Conservation (phyloP, 163 green algal species). For the Chloromonas sp. region DNA sequence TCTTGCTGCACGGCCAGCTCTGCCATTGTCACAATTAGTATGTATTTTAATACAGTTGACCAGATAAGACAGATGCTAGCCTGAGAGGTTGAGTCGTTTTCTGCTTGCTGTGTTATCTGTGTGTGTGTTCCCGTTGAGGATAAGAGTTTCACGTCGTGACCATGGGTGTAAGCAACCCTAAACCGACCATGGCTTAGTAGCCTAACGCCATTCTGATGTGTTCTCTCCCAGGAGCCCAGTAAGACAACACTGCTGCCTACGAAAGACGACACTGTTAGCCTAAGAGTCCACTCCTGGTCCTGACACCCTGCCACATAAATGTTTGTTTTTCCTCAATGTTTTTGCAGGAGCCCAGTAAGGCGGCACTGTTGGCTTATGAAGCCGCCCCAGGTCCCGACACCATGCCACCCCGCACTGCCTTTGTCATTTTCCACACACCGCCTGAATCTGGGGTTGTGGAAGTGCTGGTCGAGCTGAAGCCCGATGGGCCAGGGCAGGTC, state of each 20-base stretch:
- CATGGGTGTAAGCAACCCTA: too few species aligned
- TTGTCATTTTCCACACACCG: slow-evolving; percentile 45
- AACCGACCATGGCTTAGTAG: too few species aligned
- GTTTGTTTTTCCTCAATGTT: background rate
- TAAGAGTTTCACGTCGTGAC: too few species aligned
- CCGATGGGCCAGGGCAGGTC: slow-evolving; percentile 13
- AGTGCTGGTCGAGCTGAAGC: slow-evolving; percentile 17
- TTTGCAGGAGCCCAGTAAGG: slow-evolving; percentile 40
- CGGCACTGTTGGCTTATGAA: slow-evolving; percentile 37
- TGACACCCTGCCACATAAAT: slow-evolving; percentile 17
- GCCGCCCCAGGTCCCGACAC: slow-evolving; percentile 9
- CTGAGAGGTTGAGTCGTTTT: too few species aligned
- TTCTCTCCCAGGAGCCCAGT: slow-evolving; percentile 39
- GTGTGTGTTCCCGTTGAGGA: too few species aligned
- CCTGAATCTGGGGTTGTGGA: slow-evolving; percentile 27
- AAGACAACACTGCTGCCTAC: slow-evolving; percentile 34
- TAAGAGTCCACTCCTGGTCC: background rate
- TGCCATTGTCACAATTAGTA: background rate
- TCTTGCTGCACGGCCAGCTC: background rate
- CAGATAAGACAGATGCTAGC: too few species aligned
- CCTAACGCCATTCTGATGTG: too few species aligned
- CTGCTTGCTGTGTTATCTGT: too few species aligned
- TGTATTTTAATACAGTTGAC: too few species aligned
- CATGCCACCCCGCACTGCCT: slow-evolving; percentile 27
- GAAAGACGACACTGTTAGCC: slow-evolving; percentile 6